These are phyloP conservation scores for Cytospora mali DNA, from an alignment of 2,329 filamentous ascomycete genomes.

Conservation along the genomic window DNA sequence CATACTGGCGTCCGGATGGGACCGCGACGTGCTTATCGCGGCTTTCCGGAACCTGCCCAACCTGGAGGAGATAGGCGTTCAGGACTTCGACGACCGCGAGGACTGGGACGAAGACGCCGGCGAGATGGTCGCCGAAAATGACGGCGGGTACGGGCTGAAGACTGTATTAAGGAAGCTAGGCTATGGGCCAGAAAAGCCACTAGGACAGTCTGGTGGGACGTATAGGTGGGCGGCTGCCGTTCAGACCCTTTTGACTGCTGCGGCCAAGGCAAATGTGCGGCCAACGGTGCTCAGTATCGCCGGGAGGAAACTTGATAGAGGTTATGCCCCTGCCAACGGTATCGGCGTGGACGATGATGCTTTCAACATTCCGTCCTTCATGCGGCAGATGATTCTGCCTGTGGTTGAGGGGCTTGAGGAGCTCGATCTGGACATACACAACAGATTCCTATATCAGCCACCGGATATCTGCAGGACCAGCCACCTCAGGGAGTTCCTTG, in stretches of 20 bases:
- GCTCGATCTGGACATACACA: conserved; percentile 3
- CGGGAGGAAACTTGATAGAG: not conserved
- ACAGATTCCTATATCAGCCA: not conserved
- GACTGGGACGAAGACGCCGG: conserved; percentile 1
- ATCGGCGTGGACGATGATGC: conserved; percentile 3
- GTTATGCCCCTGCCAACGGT: not conserved
- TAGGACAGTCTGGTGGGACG: not conserved
- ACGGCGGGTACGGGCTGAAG: conserved; percentile 16
- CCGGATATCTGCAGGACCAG: conserved; percentile 6
- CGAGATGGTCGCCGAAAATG: not conserved
- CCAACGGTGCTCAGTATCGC: not conserved
- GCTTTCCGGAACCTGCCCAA: conserved; percentile 1
- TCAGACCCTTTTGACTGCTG: conserved; percentile 1
- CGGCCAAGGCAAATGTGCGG: not conserved
- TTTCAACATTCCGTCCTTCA: not conserved
- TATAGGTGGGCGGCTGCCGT: not conserved
- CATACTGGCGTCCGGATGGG: conserved; percentile 11
- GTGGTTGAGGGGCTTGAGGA: conserved; percentile 12
- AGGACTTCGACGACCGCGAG: conserved; percentile 9
- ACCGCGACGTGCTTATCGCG: conserved; percentile 4
- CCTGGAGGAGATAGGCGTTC: not conserved
- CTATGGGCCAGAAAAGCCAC: not conserved
- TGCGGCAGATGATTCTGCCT: conserved; percentile 5
- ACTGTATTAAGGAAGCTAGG: not conserved
- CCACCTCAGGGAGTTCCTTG: conserved; percentile 4